Base-by-base conservation (phyloP, 208 protist genomes). In the Leishmania guyanensis region DNA sequence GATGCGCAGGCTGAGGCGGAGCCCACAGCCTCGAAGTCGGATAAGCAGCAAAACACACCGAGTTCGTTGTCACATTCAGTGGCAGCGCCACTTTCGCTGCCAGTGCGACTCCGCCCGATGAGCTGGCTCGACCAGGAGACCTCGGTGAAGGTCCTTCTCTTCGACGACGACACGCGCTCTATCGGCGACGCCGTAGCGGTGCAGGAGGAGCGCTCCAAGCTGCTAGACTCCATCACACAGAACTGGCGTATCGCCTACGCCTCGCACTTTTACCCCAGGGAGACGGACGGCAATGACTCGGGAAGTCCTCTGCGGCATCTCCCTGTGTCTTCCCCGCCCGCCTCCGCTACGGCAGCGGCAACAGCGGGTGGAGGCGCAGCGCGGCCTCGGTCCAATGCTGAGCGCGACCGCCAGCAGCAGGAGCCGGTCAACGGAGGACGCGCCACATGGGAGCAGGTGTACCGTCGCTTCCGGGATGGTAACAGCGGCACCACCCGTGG, bases 171-270 rank as follows among this genome's bases (percentile, higher is more conserved):
- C 73, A 81, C 77, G 36, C 82, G 82, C 78, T 75, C 77, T 43
- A 56, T 82, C 48, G 82, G 82, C 12, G 77, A 82, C 36, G 73
- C 51, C 72, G 72, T n/a, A 10, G 60, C 73, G n/a, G 82, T 85
- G n/a, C 77, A 82, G n/a, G 77, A 56, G 53, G 82, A 81, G 65
- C 77, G 73, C 69, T 65, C 71, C 5, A 85, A 81, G 73, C 77
- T 85, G 20, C 82, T 85, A n/a, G 72, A 33, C 14, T 62, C 77
- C 64, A 78, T 85, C 50, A 54, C 77, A 14, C 14, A 69, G 16
- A 79, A 82, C 73, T 85, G 82, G 82, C 77, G 82, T 36, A 65
- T 75, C 64, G 82, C 82, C 77, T 85, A 82, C 77, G 69, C 82
- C 16, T 73, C 79, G 5, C 77, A 85, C 62, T 79, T 85, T 33